Evolutionary conservation across 257 asterid species (phyloP), one percentile per base, ranked within the genome.

Genomic region (Misopates orontium): DNA sequence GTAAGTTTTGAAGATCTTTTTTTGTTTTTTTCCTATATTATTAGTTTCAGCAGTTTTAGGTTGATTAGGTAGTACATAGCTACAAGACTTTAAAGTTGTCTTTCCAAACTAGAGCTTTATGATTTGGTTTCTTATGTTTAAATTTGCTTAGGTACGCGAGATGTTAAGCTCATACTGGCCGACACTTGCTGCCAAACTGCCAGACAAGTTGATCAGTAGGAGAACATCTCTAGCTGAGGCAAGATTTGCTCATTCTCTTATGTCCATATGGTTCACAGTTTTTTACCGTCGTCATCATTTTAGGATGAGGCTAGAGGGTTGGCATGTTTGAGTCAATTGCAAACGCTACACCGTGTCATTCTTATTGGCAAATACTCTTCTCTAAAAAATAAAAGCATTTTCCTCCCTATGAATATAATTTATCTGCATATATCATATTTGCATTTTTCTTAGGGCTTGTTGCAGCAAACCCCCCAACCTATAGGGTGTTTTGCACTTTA

Each of bases 161-260:
- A 64, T 22, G 55, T 76, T 93, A 67, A 73, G 91, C 73, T 20
- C 76, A 60, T 90, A 84, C 69, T 93, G 97, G 98, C 94, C 91
- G 1, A 41, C 72, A 54, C 89, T 93, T 54, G 69, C 84, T n/a
- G 78, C 24, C 40, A 75, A 67, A 50, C 73, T 87, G 74, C 80
- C 89, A 1, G 88, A 82, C 12, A 68, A 73, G 52, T 73, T 80
- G 60, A 84, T 77, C 28, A 58, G 67, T 51, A 75, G 17, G 67
- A 76, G 24, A 60, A 64, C 86, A 73, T 59, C 85, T 72, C 79
- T 62, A 48, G 24, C 64, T 56, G 77, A 60, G 80, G 97, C 85
- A 63, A 74, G 67, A 71, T 59, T 53, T 62, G 69, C 17, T 71
- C 67, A 45, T 66, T 61, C 41, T 8, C 20, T 36, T 17, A 28